Percentiles rank a stretch among this genome's conserved stretches.
Conservation (phyloP, 306 rosid species). For the Prunus armeniaca region DNA sequence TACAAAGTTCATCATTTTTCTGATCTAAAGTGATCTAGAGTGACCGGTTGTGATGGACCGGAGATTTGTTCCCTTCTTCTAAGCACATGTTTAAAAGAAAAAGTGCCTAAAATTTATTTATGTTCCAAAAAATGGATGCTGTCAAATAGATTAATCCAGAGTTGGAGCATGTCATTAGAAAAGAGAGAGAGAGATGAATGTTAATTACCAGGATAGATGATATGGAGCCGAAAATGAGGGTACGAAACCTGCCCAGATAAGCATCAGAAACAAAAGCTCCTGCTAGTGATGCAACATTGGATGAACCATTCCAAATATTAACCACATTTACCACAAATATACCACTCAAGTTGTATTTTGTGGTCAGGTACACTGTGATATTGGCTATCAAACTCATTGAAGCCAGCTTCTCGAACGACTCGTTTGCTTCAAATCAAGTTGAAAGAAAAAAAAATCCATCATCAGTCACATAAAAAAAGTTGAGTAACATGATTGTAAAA, state of each 20-base stretch:
- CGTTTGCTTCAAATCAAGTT: conserved; percentile 44
- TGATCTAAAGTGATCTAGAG: background rate
- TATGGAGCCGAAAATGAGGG: conserved; percentile 61
- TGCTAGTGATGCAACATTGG: conserved; percentile 54
- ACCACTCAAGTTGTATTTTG: conserved; percentile 53
- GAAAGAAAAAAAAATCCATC: background rate
- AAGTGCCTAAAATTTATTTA: background rate
- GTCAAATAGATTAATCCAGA: background rate
- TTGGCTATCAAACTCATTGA: conserved; percentile 82
- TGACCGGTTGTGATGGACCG: too few species aligned
- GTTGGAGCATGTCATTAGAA: background rate
- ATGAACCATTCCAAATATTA: conserved; percentile 71
- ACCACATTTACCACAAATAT: conserved; percentile 56
- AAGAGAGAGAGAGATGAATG: background rate
- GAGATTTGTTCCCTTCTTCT: background rate
- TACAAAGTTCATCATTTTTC: background rate
- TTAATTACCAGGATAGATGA: conserved; percentile 64
- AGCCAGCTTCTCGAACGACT: conserved; percentile 86
- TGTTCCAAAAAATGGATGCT: background rate
- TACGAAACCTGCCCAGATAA: conserved; percentile 65
- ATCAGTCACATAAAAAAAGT: background rate
- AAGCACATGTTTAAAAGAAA: background rate
- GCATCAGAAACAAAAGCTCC: conserved; percentile 82
- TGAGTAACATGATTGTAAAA: background rate
- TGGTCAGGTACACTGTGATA: conserved; percentile 48